phyloP scores from a whole-genome alignment of 495 filamentous ascomycete genomes.

The Penicillium taxi region DNA sequence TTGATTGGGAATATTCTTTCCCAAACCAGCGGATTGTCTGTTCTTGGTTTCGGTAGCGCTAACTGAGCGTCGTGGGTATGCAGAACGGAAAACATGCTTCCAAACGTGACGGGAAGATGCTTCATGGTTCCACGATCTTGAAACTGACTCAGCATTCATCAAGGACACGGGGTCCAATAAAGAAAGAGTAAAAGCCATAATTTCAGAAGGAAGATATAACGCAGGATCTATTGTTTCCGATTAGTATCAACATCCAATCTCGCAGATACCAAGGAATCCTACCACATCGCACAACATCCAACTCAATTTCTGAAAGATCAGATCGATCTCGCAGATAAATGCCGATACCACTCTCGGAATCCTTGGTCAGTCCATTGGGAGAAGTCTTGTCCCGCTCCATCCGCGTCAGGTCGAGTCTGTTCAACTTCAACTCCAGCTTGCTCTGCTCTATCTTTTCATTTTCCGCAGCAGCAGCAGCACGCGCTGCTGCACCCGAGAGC shows the following conservation, averaged over 20 bases:
- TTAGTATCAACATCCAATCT: slow-evolving; percentile 1
- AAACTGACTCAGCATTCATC: slow-evolving; percentile 53
- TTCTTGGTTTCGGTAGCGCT: slow-evolving; percentile 40
- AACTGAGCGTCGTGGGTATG: slow-evolving; percentile 42
- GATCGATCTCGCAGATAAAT: slow-evolving; percentile 54
- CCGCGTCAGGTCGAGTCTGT: slow-evolving; percentile 33
- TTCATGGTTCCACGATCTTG: slow-evolving; percentile 52
- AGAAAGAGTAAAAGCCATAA: slow-evolving; percentile 63
- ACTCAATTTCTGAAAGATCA: slow-evolving; percentile 36
- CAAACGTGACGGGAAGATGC: slow-evolving; percentile 63
- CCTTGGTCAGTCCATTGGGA: slow-evolving; percentile 36
- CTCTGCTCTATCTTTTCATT: slow-evolving; percentile 37
- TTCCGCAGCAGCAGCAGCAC: slow-evolving; percentile 60
- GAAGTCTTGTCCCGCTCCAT: slow-evolving; percentile 28
- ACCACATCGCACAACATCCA: slow-evolving; percentile 35
- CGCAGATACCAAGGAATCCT: slow-evolving; percentile 10
- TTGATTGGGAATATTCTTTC: slow-evolving; percentile 43
- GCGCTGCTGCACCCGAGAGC: slow-evolving; percentile 60
- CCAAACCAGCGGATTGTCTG: slow-evolving; percentile 40
- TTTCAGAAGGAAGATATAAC: slow-evolving; percentile 57
- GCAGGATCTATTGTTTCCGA: slow-evolving; percentile 55
- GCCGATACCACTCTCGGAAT: slow-evolving; percentile 73
- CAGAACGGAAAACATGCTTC: slow-evolving; percentile 65
- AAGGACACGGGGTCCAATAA: slow-evolving; percentile 63
- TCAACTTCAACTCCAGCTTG: slow-evolving; percentile 23